Conservation (phyloP, 164 flowering plant genomes). For the Brasenia schreberi region DNA sequence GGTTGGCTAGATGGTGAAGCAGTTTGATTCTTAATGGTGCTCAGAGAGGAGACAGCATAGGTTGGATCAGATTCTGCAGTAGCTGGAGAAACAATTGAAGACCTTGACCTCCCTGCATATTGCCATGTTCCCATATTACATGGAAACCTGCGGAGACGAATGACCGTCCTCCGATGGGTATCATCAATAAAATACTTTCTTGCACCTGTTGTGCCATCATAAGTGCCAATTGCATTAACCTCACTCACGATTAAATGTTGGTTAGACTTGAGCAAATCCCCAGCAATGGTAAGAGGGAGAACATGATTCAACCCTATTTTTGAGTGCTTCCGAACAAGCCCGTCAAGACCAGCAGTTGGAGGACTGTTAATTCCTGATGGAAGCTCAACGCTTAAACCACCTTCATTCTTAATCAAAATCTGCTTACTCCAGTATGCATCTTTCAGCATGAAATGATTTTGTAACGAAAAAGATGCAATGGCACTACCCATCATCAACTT, state of each 20-base stretch:
- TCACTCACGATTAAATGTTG: conserved; percentile 8
- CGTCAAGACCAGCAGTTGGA: conserved; percentile 11
- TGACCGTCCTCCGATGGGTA: background rate
- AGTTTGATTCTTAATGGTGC: conserved; percentile 26
- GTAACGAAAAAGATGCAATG: conserved; percentile 23
- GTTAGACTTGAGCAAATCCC: conserved; percentile 9
- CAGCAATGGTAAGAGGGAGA: conserved; percentile 13
- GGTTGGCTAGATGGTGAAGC: conserved; percentile 22
- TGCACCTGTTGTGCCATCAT: conserved; percentile 11
- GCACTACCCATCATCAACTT: conserved; percentile 53
- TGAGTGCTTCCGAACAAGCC: conserved; percentile 10
- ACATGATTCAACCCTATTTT: conserved; percentile 10
- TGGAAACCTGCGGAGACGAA: conserved; percentile 12
- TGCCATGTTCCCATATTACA: conserved; percentile 10
- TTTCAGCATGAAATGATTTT: conserved; percentile 5
- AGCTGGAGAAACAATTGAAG: conserved; percentile 13
- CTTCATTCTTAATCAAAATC: background rate
- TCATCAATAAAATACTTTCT: conserved; percentile 9
- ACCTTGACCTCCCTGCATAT: conserved; percentile 5
- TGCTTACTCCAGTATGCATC: background rate
- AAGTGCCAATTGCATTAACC: conserved; percentile 15
- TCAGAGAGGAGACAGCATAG: conserved; percentile 5
- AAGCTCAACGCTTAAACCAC: background rate
- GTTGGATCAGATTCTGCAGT: conserved; percentile 11
- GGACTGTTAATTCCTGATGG: background rate